These are phyloP conservation scores for Pseudocercospora macadamiae DNA, from an alignment of 2,329 filamentous ascomycete species.

Conservation along the genomic window DNA sequence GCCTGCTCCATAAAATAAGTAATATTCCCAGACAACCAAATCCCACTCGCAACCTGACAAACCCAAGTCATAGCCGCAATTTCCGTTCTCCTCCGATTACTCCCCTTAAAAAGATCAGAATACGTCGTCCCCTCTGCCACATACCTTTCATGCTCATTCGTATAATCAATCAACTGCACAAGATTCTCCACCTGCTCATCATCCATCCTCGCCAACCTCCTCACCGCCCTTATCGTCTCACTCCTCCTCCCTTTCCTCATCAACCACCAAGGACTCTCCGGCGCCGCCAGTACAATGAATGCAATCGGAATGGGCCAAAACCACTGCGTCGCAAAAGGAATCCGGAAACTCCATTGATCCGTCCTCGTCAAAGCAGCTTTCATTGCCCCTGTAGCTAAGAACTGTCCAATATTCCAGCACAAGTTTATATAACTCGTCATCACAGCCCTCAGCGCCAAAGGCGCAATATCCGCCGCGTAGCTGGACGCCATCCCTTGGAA, in stretches of 20 bases:
- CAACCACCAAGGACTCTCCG: neutral
- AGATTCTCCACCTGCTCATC: neutral
- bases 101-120: neutral
- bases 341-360: neutral
- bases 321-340: neutral
- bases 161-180: neutral
- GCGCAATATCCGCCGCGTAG: neutral
- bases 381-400: neutral
- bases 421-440: neutral
- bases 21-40: neutral
- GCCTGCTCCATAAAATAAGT: conserved; percentile 9
- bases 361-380: neutral
- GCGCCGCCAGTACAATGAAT: neutral
- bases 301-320: neutral
- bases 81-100: neutral
- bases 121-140: neutral
- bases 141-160: neutral
- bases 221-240: neutral
- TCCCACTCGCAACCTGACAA: neutral
- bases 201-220: neutral
- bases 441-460: neutral
- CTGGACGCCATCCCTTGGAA: neutral
- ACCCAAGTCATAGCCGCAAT: neutral
- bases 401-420: neutral
- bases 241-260: neutral